Percentiles rank a stretch among this genome's conserved stretches.
These are phyloP conservation scores for Populus hybrid DNA, from an alignment of 441 rosid species.

Conservation along the genomic window DNA sequence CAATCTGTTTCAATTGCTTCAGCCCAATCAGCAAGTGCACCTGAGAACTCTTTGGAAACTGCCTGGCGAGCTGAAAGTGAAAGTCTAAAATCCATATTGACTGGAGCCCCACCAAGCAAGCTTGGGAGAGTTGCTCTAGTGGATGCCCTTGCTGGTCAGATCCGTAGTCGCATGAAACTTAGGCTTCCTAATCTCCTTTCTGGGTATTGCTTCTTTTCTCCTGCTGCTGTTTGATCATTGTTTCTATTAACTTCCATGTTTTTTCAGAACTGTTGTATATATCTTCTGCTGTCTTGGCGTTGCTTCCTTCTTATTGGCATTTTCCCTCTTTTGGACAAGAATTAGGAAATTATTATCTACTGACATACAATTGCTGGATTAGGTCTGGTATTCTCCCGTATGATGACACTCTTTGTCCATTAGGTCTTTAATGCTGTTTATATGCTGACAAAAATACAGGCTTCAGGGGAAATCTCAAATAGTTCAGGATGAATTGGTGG, in stretches of 20 bases:
- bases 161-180: conserved; percentile 82
- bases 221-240: conserved; percentile 4
- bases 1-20: conserved; percentile 91
- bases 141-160: conserved; percentile 81
- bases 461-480: conserved; percentile 87
- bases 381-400: neutral
- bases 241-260: neutral
- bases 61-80: conserved; percentile 98
- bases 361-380: neutral
- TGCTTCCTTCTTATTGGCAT: neutral
- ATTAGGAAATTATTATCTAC: neutral
- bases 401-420: neutral
- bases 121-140: conserved; percentile 91
- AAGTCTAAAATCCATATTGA: conserved; percentile 77
- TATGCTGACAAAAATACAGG: conserved; percentile 35
- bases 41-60: conserved; percentile 88
- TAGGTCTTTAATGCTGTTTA: conserved; percentile 9
- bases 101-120: conserved; percentile 80
- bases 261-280: neutral
- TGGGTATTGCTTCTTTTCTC: conserved; percentile 50
- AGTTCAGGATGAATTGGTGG: conserved; percentile 76
- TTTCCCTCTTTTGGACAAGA: neutral
- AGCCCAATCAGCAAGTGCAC: conserved; percentile 63
- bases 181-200: conserved; percentile 90
- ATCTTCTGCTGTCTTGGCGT: neutral